phyloP scores from a whole-genome alignment of 208 protist genomes.

The Acanthamoeba sp. region DNA sequence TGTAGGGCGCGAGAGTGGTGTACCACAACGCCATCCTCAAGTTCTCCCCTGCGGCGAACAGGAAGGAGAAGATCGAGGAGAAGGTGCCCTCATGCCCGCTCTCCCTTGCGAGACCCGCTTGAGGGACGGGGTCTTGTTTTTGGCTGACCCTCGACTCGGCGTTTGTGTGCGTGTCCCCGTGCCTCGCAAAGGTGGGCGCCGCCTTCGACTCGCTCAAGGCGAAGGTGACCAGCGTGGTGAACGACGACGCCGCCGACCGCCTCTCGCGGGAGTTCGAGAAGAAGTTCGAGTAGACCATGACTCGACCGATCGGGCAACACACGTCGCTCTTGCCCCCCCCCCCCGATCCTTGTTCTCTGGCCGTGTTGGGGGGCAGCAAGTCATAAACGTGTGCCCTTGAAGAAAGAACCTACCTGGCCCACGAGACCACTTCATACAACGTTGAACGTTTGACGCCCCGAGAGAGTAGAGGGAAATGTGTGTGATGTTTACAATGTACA shows the following conservation, averaged over 20 bases:
- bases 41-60: neutral
- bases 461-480: too few species aligned
- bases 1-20: neutral
- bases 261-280: conserved; percentile 23
- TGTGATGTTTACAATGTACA: neutral
- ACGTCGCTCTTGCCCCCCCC: neutral
- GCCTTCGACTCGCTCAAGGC: conserved; percentile 42
- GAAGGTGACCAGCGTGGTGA: conserved; percentile 38
- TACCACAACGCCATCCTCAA: conserved; percentile 47
- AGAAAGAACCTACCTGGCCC: too few species aligned
- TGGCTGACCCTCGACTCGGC: neutral
- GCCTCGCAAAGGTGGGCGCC: conserved; percentile 54
- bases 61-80: conserved; percentile 33
- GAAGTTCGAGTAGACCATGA: conserved; percentile 48
- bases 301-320: too few species aligned
- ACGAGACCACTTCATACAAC: too few species aligned
- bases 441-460: too few species aligned
- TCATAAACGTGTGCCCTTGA: too few species aligned
- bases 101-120: too few species aligned
- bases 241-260: conserved; percentile 15
- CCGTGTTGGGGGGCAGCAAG: too few species aligned
- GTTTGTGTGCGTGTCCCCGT: too few species aligned
- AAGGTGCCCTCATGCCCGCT: too few species aligned
- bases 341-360: neutral
- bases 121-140: too few species aligned